phyloP scores from a whole-genome alignment of 1,139 yeast genomes.

The Yamadazyma sp. region DNA sequence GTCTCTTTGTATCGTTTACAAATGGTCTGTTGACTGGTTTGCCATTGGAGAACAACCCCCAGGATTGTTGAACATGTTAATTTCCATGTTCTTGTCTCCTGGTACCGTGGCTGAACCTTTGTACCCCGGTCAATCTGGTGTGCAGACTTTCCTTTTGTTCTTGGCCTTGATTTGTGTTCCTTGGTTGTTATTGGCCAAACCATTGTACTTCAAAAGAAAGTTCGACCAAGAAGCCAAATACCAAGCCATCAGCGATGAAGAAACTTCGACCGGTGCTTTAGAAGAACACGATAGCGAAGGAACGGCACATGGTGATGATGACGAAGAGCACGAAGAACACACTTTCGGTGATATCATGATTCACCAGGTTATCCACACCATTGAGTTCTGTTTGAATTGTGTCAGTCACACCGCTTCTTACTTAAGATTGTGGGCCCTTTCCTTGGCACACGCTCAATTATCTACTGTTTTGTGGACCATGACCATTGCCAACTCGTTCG shows the following conservation, averaged over 20 bases:
- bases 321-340: slow-evolving; percentile 55
- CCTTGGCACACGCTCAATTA: slow-evolving; percentile 76
- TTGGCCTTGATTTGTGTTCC: slow-evolving; percentile 76
- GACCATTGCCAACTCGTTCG: slow-evolving; percentile 65
- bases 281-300: slow-evolving; percentile 27
- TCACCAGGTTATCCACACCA: slow-evolving; percentile 78
- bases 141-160: slow-evolving; percentile 59
- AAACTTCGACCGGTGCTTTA: slow-evolving; percentile 25
- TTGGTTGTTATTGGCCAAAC: slow-evolving; percentile 69
- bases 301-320: slow-evolving; percentile 40
- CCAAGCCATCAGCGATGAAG: slow-evolving; percentile 26
- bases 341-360: slow-evolving; percentile 75
- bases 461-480: slow-evolving; percentile 76
- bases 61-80: slow-evolving; percentile 76
- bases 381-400: slow-evolving; percentile 76
- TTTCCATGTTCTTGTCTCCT: slow-evolving; percentile 78
- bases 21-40: slow-evolving; percentile 79
- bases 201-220: slow-evolving; percentile 48
- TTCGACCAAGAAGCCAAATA: slow-evolving; percentile 42
- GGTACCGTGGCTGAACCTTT: slow-evolving; percentile 68
- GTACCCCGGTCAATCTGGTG: slow-evolving; percentile 59
- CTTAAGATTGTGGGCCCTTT: slow-evolving; percentile 75
- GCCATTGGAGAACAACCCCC: slow-evolving; percentile 72
- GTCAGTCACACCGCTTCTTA: slow-evolving; percentile 81
- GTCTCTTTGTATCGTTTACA: slow-evolving; percentile 68